Evolutionary conservation across 2,329 filamentous ascomycete species (phyloP).

Genomic region (Metarhizium guizhouense): DNA sequence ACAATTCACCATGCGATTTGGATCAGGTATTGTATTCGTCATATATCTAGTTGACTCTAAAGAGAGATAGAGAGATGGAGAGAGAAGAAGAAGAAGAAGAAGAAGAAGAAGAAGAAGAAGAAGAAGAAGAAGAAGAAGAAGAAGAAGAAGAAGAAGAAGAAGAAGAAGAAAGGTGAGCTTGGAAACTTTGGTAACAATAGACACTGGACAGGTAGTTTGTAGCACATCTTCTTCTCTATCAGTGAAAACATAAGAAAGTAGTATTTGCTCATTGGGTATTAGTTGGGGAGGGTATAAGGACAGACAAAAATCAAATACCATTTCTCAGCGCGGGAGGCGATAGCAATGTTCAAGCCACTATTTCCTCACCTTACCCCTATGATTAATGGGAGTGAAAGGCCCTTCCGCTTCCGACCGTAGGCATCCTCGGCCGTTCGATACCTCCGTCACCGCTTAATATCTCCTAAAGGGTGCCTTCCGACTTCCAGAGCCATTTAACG

Average conservation of each 20-base stretch:
- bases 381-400: not conserved
- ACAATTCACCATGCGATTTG: no score
- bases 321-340: not conserved
- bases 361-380: not conserved
- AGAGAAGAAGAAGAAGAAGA: not conserved
- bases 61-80: no score
- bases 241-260: not conserved
- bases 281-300: not conserved
- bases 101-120: not conserved
- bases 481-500: not conserved
- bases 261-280: not conserved
- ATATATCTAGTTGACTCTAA: no score
- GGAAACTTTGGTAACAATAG: not conserved
- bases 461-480: not conserved
- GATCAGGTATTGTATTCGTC: no score
- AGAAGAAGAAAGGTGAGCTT: not conserved
- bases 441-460: not conserved
- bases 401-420: not conserved
- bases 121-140: no score
- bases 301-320: not conserved
- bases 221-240: not conserved
- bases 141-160: not conserved
- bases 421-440: not conserved
- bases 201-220: not conserved
- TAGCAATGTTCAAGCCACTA: not conserved